Base-by-base conservation (phyloP, 2,329 filamentous ascomycete genomes). In the Fusarium praegraminearum region DNA sequence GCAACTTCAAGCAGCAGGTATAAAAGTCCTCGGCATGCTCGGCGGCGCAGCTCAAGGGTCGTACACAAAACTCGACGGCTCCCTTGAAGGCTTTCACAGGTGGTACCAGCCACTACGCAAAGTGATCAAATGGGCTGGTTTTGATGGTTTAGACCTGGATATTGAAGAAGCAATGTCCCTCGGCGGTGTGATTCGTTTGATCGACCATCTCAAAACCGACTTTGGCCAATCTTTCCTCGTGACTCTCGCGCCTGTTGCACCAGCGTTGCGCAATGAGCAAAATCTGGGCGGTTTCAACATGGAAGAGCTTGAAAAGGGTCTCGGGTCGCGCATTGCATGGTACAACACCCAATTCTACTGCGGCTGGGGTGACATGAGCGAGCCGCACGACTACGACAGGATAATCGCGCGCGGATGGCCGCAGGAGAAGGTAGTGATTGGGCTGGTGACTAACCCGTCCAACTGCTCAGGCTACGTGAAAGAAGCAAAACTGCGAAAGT, bases 311-410 rank as follows among this genome's bases (percentile, higher is more conserved):
- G 93, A 96, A 74, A 82, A 83, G 12, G 83, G 85, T 69, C 82
- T 86, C 3, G 89, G 89, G 0, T 79, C 80, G 13, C 84, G 89
- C 56, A 91, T 97, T 32, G 84, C 84, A 3, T 97, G 93, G 87
- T 97, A 97, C 77, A 97, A 97, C 74, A 85, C 90, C 7, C 94
- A 97, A 76, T 96, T 97, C 79, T 97, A 97, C 83, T 94, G 91
- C 73, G 93, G 93, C 0, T 97, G 93, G 88, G 92, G 92, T 3
- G 83, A 83, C 65, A 80, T 85, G 70, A 75, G 75, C 24, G 80
- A 72, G 24, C 75, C 83, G 0, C 54, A 72, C 7, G 78, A 80
- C 60, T 88, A 84, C 72, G 80, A 84, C 30, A 69, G 73, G n/a
- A 81, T 86, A 36, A 72, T 87, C 7, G 80, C 83, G 11, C 80